Percentiles rank a stretch among this genome's conserved stretches.
Evolutionary conservation across 805 yeast genomes (phyloP).

Genomic region (Wickerhamomyces pijperi): DNA sequence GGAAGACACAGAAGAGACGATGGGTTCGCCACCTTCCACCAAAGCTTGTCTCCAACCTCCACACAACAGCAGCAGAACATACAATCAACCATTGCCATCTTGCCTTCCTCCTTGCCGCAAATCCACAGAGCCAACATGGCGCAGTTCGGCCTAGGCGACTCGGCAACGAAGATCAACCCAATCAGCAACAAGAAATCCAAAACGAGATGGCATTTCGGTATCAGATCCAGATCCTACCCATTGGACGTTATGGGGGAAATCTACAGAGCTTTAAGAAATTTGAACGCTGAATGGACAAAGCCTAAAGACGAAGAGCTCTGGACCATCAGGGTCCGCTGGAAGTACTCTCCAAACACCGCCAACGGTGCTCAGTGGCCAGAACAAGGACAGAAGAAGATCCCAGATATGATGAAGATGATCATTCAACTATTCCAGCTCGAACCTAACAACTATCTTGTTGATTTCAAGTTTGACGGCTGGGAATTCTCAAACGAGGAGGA

Average conservation of each 20-base stretch:
- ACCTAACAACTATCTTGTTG: slow-evolving; percentile 91
- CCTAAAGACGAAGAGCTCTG: slow-evolving; percentile 92
- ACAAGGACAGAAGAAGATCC: slow-evolving; percentile 23
- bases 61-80: slow-evolving; percentile 17
- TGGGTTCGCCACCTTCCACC: slow-evolving; percentile 20
- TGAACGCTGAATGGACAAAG: slow-evolving; percentile 96
- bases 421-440: slow-evolving; percentile 93
- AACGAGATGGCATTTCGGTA: slow-evolving; percentile 98
- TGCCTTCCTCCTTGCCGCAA: slow-evolving; percentile 90
- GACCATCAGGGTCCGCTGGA: slow-evolving; percentile 95
- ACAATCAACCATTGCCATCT: slow-evolving; percentile 75
- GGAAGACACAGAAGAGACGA: slow-evolving; percentile 17
- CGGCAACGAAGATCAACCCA: slow-evolving; percentile 36
- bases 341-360: slow-evolving; percentile 40
- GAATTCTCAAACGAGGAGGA: slow-evolving; percentile 38
- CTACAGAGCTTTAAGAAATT: slow-evolving; percentile 81
- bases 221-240: slow-evolving; percentile 90
- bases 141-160: slow-evolving; percentile 36
- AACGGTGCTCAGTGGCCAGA: slow-evolving; percentile 9
- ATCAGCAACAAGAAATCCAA: slow-evolving; percentile 73
- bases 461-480: slow-evolving; percentile 98
- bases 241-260: slow-evolving; percentile 98
- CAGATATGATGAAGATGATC: slow-evolving; percentile 91
- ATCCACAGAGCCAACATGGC: slow-evolving; percentile 91
- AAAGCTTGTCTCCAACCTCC: slow-evolving; percentile 18